Evolutionary conservation across 177 flowering plant species (phyloP).

Genomic region (Vitis hybrid): DNA sequence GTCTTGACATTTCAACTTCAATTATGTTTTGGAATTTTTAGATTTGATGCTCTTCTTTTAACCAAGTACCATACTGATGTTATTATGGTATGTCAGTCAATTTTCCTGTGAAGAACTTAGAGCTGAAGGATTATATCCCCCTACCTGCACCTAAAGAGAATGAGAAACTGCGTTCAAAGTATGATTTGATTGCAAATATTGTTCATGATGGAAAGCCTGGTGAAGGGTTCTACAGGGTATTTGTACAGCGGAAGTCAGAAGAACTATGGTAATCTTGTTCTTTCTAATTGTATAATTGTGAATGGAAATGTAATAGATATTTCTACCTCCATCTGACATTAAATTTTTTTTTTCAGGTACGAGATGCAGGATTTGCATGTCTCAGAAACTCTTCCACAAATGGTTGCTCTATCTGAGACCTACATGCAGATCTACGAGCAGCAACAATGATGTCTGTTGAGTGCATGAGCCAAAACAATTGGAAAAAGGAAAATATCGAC

Average conservation of each 20-base stretch:
- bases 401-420: slow-evolving; percentile 94
- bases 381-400: slow-evolving; percentile 89
- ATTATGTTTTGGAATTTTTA: no score
- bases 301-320: neutral
- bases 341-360: slow-evolving; percentile 49
- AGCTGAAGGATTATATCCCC: slow-evolving; percentile 93
- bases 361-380: slow-evolving; percentile 99
- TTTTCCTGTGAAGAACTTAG: slow-evolving; percentile 93
- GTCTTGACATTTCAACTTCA: no score
- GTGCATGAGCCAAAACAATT: no score
- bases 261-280: slow-evolving; percentile 52
- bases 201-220: slow-evolving; percentile 97
- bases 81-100: slow-evolving; percentile 49
- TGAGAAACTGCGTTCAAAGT: slow-evolving; percentile 68
- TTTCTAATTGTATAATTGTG: neutral
- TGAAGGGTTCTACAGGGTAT: slow-evolving; percentile 81
- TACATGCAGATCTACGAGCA: slow-evolving; percentile 99
- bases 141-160: slow-evolving; percentile 62
- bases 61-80: slow-evolving; percentile 2
- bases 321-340: neutral
- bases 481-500: no score
- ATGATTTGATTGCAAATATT: slow-evolving; percentile 89
- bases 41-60: no score
- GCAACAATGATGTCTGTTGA: slow-evolving; percentile 44
- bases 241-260: slow-evolving; percentile 93